Conservation (phyloP, 2,329 filamentous ascomycete species). For the Aurifilum marmelostoma region DNA sequence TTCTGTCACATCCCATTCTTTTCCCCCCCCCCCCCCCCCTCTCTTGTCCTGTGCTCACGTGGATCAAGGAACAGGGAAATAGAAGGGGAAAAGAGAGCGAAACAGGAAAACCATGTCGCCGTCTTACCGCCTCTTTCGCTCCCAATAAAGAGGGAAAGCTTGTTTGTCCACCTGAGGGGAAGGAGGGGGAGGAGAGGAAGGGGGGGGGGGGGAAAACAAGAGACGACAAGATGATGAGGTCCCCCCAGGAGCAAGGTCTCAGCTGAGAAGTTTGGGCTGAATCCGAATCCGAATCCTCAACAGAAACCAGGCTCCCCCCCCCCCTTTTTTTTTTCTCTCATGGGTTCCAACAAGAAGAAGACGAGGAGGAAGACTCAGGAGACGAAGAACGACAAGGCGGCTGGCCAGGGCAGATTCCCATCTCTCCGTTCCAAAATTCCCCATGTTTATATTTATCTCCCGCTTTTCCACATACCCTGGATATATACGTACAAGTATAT, state of each 20-base stretch:
- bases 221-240: neutral
- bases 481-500: neutral
- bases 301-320: neutral
- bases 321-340: neutral
- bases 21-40: too few relatives aligned
- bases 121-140: neutral
- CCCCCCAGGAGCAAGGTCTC: neutral
- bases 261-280: slow-evolving; percentile 6
- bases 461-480: neutral
- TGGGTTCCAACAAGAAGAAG: too few relatives aligned
- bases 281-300: too few relatives aligned
- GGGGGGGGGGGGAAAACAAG: too few relatives aligned
- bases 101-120: neutral
- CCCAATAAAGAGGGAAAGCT: neutral
- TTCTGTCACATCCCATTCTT: too few relatives aligned
- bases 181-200: neutral
- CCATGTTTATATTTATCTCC: neutral
- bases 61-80: neutral
- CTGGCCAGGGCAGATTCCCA: neutral
- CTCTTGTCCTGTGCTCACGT: slow-evolving; percentile 9
- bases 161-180: neutral
- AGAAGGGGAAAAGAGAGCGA: neutral
- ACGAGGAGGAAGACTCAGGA: too few relatives aligned
- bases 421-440: neutral
- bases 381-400: neutral